These are phyloP conservation scores for Fusarium metavorans DNA, from an alignment of 2,329 filamentous ascomycete genomes.

Conservation along the genomic window DNA sequence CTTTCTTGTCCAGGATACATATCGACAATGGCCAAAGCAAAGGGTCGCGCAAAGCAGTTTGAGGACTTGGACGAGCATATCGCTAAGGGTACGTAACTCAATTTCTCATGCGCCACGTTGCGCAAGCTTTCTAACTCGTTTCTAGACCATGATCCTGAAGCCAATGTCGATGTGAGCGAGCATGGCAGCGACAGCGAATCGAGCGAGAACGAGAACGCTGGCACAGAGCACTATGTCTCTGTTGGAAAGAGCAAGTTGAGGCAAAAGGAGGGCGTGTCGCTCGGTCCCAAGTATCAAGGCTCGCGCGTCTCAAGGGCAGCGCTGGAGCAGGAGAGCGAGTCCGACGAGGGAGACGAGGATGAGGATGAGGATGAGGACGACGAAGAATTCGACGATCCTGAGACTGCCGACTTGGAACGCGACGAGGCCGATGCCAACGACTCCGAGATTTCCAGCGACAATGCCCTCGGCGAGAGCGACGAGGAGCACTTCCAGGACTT, in stretches of 20 bases:
- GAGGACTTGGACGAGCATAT: constrained; percentile 72
- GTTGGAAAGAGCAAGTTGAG: constrained; percentile 89
- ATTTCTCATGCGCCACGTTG: background rate
- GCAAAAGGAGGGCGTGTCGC: constrained; percentile 73
- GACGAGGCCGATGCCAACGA: constrained; percentile 64
- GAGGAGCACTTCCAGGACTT: constrained; percentile 85
- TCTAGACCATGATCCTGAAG: constrained; percentile 82
- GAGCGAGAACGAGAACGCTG: constrained; percentile 66
- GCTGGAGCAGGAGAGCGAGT: constrained; percentile 68
- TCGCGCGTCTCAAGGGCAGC: constrained; percentile 78
- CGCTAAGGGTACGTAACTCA: constrained; percentile 64
- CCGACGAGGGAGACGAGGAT: constrained; percentile 61
- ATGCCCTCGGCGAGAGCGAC: constrained; percentile 86
- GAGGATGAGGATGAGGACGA: constrained; percentile 60
- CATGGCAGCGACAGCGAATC: constrained; percentile 63
- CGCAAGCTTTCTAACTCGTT: constrained; percentile 22
- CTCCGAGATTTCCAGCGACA: constrained; percentile 73
- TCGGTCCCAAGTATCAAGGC: constrained; percentile 86
- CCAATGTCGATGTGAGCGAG: constrained; percentile 68
- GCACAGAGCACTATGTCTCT: constrained; percentile 87
- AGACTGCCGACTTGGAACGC: constrained; percentile 64
- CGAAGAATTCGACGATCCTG: constrained; percentile 68
- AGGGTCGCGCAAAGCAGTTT: constrained; percentile 69
- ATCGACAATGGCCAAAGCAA: constrained; percentile 63
- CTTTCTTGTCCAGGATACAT: constrained; percentile 35